Conservation (phyloP, 352 stramenopile species). For the Pythium brachiatum region DNA sequence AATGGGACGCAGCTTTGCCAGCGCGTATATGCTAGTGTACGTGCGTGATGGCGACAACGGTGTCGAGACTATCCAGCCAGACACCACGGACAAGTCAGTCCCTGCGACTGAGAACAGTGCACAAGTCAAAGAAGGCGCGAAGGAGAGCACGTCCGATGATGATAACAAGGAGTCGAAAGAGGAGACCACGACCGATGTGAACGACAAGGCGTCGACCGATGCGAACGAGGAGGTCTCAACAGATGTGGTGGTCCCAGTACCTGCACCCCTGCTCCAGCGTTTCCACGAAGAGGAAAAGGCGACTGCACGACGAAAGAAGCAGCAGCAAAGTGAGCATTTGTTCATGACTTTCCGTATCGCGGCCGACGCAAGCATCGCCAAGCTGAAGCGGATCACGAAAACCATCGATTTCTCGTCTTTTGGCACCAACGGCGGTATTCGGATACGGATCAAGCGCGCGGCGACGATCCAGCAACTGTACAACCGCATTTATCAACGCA, state of each 20-base stretch:
- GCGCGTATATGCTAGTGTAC: conserved; percentile 89
- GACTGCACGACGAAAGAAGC: conserved; percentile 63
- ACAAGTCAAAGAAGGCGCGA: background rate
- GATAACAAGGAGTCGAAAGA: conserved; percentile 30
- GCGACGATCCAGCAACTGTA: conserved; percentile 69
- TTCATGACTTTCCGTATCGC: conserved; percentile 81
- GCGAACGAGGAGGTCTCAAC: background rate
- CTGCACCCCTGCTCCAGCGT: conserved; percentile 46
- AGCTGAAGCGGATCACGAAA: conserved; percentile 75
- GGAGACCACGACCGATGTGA: too few relatives aligned
- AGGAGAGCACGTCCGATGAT: conserved; percentile 23
- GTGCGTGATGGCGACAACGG: conserved; percentile 77
- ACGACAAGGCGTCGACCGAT: too few relatives aligned
- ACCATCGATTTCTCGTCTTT: conserved; percentile 77
- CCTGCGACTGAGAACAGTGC: background rate
- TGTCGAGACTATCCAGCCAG: conserved; percentile 48
- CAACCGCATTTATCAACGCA: conserved; percentile 52
- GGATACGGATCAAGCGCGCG: conserved; percentile 63
- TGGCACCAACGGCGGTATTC: conserved; percentile 51
- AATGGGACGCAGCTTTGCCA: conserved; percentile 67
- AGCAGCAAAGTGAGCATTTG: conserved; percentile 78
- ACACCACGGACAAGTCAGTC: conserved; percentile 7
- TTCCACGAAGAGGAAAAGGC: conserved; percentile 83
- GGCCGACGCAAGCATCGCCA: conserved; percentile 62
- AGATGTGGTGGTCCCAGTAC: conserved; percentile 25